Evolutionary conservation across 768 basidiomycete species (phyloP).

Genomic region (Candolleomyces aberdarensis): DNA sequence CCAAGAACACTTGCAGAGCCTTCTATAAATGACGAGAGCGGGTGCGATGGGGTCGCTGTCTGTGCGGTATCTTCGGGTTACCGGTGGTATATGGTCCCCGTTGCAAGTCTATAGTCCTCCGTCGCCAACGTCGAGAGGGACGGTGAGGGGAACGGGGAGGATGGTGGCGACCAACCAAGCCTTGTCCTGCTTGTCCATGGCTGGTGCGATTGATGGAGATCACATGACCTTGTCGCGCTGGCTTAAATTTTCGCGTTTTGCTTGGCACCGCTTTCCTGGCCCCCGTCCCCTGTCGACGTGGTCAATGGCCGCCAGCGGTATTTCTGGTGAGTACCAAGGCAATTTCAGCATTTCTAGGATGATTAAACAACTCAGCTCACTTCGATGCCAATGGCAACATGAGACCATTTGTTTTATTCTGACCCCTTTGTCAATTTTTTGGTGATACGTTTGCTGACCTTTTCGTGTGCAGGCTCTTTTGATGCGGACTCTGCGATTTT

Average conservation of each 20-base stretch:
- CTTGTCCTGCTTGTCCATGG: too few relatives aligned
- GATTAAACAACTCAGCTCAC: slow-evolving; percentile 4
- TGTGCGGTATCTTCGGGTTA: too few relatives aligned
- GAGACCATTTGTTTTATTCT: slow-evolving; percentile 2
- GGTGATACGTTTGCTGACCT: neutral
- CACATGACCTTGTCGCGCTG: neutral
- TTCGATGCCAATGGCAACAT: slow-evolving; percentile 2
- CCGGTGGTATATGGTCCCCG: too few relatives aligned
- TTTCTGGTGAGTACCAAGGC: neutral
- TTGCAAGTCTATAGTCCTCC: neutral
- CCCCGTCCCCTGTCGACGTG: neutral
- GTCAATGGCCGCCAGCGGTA: neutral
- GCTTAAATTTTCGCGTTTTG: too few relatives aligned
- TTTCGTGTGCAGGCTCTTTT: neutral
- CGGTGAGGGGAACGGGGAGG: neutral
- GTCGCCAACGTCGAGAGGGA: neutral
- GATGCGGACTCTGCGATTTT: neutral
- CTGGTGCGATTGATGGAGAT: neutral
- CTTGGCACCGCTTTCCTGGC: neutral
- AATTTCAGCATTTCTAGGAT: neutral
- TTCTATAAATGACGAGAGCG: neutral
- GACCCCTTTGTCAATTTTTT: neutral
- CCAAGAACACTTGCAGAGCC: neutral
- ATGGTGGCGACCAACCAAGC: neutral
- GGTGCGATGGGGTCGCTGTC: too few relatives aligned